A percentile compares a stretch with the other conserved stretches of the same genome.
Conservation (phyloP, 2,329 filamentous ascomycete genomes). For the Arthroderma uncinatum region DNA sequence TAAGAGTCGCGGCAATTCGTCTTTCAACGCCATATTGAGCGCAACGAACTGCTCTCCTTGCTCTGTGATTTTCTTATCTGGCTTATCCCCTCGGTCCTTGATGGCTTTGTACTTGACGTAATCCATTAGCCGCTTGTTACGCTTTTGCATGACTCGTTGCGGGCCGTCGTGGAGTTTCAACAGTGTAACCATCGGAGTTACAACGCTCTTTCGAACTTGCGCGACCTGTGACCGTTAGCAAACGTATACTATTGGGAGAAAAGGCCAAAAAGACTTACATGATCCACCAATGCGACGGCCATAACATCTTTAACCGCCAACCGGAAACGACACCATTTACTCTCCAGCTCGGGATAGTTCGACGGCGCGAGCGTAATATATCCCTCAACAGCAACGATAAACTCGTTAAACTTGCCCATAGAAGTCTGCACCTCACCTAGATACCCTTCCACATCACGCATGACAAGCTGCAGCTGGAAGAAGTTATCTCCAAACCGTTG, state of each 20-base stretch:
- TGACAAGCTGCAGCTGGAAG: conserved; percentile 80
- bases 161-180: conserved; percentile 74
- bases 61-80: conserved; percentile 74
- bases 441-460: conserved; percentile 89
- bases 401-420: conserved; percentile 68
- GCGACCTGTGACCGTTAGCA: conserved; percentile 32
- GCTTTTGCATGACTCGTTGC: conserved; percentile 83
- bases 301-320: conserved; percentile 78
- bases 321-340: conserved; percentile 88
- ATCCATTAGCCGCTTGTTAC: conserved; percentile 81
- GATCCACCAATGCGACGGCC: conserved; percentile 69
- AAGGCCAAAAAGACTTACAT: conserved; percentile 45
- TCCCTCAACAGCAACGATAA: conserved; percentile 70
- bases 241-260: conserved; percentile 3
- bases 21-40: conserved; percentile 84
- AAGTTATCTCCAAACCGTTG: conserved; percentile 89
- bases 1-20: conserved; percentile 79
- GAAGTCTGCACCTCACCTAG: conserved; percentile 69
- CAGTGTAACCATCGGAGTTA: conserved; percentile 68
- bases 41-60: conserved; percentile 81
- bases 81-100: conserved; percentile 68
- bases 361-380: conserved; percentile 61
- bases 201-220: conserved; percentile 68
- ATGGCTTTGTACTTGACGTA: conserved; percentile 72
- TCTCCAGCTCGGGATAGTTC: conserved; percentile 72